Evolutionary conservation across 768 basidiomycete species (phyloP), one percentile per base, ranked within the genome.

Genomic region (Favolaschia claudopus): DNA sequence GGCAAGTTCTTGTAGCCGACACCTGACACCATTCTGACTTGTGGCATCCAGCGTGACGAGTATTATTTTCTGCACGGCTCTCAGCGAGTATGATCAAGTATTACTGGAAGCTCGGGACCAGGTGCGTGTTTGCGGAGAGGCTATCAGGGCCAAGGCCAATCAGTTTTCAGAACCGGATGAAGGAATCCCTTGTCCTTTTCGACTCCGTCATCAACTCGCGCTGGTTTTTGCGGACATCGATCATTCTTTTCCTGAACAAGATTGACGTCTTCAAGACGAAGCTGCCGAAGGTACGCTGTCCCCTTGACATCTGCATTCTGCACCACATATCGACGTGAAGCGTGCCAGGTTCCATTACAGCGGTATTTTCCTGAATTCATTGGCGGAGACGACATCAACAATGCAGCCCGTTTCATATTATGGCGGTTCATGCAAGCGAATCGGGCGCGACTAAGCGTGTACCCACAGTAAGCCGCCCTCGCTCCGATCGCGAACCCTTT

Each of bases 231-330:
- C 87, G 92, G 66, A 94, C 94, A 5, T 92, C 91, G 1, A 94
- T 96, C 67, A 95, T 96, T 70, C 76, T 96, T 48, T 95, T 95
- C 83, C 76, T 95, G 60, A 96, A 95, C 78, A 95, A 96, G 82
- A 95, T 95, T 67, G 95, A 97, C 73, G 79, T 96, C 40, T 96
- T 97, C 78, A 89, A 92, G 48, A 88, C 88, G 69, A 97, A 97
- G 74, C 81, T 96, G 17, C 89, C 89, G 6, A 82, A 80, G 73
- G 80, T 78, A 36, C 17, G 62, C 58, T 31, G 22, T 22, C n/a
- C n/a, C 31, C 42, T 44, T 46, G 7, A 28, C 52, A 47, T 9
- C 27, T 5, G 12, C 13, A 5, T 10, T 27, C 7, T 2, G 7
- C 20, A 32, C 22, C 47, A 43, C 36, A 37, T 47, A 20, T 32